Evolutionary conservation across 2,329 filamentous ascomycete genomes (phyloP).

Genomic region (Leptographium wingfieldii): DNA sequence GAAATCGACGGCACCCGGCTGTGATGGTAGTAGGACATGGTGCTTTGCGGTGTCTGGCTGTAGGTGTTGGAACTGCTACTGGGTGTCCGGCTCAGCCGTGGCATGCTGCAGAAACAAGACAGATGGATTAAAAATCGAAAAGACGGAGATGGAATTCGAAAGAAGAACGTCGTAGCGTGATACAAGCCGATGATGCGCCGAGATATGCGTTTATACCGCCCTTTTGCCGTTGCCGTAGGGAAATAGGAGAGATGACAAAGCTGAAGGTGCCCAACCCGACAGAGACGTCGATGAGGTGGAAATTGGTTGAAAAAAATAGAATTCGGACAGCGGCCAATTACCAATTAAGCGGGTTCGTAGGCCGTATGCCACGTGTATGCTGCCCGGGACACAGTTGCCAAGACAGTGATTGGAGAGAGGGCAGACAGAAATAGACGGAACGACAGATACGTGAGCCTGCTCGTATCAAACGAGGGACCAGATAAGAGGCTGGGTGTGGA

Average conservation of each 20-base stretch:
- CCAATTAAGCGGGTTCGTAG: background rate
- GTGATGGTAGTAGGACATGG: constrained; percentile 22
- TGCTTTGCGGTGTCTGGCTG: constrained; percentile 9
- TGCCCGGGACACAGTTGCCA: background rate
- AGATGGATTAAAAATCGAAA: background rate
- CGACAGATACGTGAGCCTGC: constrained; percentile 8
- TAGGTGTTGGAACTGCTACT: constrained; percentile 17
- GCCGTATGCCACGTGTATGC: background rate
- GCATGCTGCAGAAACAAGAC: constrained; percentile 13
- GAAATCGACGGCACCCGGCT: constrained; percentile 10
- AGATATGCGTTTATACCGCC: background rate
- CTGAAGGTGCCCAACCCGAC: background rate
- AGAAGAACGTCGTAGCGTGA: background rate
- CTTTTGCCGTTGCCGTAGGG: background rate
- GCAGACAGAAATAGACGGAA: constrained; percentile 2
- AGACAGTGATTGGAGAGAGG: background rate
- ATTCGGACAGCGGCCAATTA: background rate
- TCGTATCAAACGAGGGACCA: constrained; percentile 32
- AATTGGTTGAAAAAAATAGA: background rate
- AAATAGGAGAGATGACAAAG: background rate
- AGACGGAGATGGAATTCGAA: background rate
- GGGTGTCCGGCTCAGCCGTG: constrained; percentile 17
- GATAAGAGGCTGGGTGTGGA: background rate
- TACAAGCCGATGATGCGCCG: background rate
- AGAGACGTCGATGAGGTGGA: background rate